Base-by-base conservation (phyloP, 2,329 filamentous ascomycete species). In the Colletotrichum liaoningense region DNA sequence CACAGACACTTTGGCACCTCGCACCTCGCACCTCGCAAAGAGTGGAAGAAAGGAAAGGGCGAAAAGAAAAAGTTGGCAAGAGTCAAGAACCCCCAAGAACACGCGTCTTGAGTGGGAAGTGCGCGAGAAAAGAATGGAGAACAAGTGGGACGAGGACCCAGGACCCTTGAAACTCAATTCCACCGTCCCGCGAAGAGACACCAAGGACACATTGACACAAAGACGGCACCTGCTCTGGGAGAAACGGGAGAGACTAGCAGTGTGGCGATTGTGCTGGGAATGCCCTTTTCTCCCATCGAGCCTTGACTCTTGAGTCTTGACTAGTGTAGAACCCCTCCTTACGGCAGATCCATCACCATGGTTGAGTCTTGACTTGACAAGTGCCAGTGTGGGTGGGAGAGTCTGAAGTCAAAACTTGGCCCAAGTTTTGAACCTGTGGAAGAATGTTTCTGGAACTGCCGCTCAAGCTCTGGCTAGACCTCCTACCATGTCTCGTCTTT, bases 101-200 rank as follows among this genome's bases (percentile, higher is more conserved):
- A 65, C 60, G 70, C 60, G 70, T 73, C 70, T 28, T 28, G 60
- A 65, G 54, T 49, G 42, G 42, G 42, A 64, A 64, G 66, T 38
- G 55, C 38, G 64, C 14, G 7, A 64, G 22, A 33, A 46, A 65
- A 62, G 19, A 57, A 33, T 65, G 70, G 67, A n/a, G 70, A 73
- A 70, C 66, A 26, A 46, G 66, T 60, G 70, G 70, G 66, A 65
- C 70, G 42, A 19, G 59, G 59, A 64, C 67, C 60, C 70, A 73
- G 70, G 70, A 73, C 70, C 70, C 70, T 65, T 73, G 66, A 73
- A 73, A 70, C 70, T 70, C 70, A 70, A 65, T 73, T 70, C 60
- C 28, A 8, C 59, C 49, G 60, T 57, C 63, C 70, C 28, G 55
- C 59, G 56, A 30, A 24, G 11, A 33, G 33, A 42, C 38, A 19